Base-by-base conservation (phyloP, 192 early-diverging fungal species). In the Backusella liffmaniae region DNA sequence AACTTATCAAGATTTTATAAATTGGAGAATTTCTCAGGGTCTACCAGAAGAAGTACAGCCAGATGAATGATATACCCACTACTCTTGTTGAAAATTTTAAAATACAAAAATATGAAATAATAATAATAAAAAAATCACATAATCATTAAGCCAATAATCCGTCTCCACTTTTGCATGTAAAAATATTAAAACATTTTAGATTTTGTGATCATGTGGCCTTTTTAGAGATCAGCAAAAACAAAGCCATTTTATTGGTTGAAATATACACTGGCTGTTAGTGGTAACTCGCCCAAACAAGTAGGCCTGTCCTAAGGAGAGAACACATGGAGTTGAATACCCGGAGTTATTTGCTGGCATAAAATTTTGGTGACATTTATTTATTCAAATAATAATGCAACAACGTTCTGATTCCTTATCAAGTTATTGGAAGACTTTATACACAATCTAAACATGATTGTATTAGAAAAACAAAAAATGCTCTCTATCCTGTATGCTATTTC, bases 1-100 rank as follows among this genome's bases (percentile, higher is more conserved):
- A 35, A 74, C 72, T 5, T 79, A 79, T 65, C 39, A 73, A 15
- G 77, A 79, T 13, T 79, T 79, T 67, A 21, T 79, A 8, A 4
- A 30, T 32, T 79, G 77, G 77, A 73, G 77, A 59, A 13, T 37
- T 21, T 32, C 42, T 4, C 72, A 69, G 29, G 77, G 77, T 21
- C 42, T 79, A 44, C 13, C 66, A 4, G 67, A 69, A 44, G 77
- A 79, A n/a, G 66, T 79, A 26, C 21, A 39, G 3, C 35, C 67
- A 29, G 37, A 35, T 39, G 70, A 77, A 74, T 32, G 23, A 39
- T n/a, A 18, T 4, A 62, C 9, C 10, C 37, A 8, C 37, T 0
- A 8, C 21, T 12, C 56, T 23, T 13, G 10, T 13, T 16, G 15
- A 44, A 44, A 29, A 62, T 23, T 62, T 62, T 62, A 62, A 68